phyloP scores from a whole-genome alignment of 129 eudicot species.

The Smallanthus sonchifolius region DNA sequence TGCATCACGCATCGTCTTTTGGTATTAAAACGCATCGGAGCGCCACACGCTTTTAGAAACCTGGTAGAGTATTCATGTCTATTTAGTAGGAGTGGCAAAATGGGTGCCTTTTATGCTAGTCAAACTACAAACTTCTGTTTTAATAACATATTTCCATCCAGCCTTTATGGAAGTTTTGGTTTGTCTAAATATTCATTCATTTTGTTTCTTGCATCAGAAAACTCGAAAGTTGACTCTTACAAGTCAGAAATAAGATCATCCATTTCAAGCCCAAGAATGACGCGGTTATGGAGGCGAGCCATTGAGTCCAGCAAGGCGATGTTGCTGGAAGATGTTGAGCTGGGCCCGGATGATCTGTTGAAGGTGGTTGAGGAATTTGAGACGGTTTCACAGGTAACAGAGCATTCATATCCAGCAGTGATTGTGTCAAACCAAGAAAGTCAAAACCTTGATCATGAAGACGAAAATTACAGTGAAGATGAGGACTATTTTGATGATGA shows the following conservation, averaged over 20 bases:
- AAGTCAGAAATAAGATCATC: constrained; percentile 30
- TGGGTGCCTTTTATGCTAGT: not conserved
- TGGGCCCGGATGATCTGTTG: constrained; percentile 77
- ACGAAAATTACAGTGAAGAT: constrained; percentile 27
- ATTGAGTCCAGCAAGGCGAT: constrained; percentile 68
- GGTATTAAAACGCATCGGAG: too few relatives aligned
- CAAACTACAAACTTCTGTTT: not conserved
- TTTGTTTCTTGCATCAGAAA: constrained; percentile 25
- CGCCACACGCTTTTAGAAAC: too few relatives aligned
- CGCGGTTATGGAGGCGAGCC: constrained; percentile 74
- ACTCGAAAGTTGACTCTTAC: constrained; percentile 5
- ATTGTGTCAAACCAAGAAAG: constrained; percentile 42
- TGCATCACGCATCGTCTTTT: too few relatives aligned
- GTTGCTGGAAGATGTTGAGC: constrained; percentile 50
- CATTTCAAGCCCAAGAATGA: constrained; percentile 70
- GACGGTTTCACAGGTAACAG: constrained; percentile 55
- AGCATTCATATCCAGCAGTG: constrained; percentile 80
- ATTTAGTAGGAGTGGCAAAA: too few relatives aligned
- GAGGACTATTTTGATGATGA: constrained; percentile 28
- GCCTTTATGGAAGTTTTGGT: not conserved
- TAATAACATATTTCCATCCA: not conserved
- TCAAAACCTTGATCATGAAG: constrained; percentile 9
- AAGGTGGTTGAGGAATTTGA: constrained; percentile 77
- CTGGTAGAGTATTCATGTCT: too few relatives aligned
- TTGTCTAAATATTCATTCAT: not conserved